These are phyloP conservation scores for Parsonsia alboflavescens DNA, from an alignment of 257 asterid genomes.

Conservation along the genomic window DNA sequence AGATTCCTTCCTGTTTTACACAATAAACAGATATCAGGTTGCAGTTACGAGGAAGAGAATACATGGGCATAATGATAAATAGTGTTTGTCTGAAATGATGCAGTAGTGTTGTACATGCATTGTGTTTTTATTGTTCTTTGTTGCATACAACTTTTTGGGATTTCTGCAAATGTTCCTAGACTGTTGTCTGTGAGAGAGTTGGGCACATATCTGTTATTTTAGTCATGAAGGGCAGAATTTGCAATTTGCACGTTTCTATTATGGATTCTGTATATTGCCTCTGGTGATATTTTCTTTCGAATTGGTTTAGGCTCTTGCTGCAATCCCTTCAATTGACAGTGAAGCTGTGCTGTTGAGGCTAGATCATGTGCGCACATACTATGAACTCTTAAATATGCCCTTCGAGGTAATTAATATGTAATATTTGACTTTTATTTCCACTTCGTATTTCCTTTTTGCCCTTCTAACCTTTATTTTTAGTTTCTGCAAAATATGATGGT, in stretches of 20 bases:
- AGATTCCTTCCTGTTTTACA: conserved; percentile 6
- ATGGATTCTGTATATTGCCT: neutral
- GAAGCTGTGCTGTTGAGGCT: conserved; percentile 76
- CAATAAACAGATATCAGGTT: neutral
- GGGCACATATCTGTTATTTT: neutral
- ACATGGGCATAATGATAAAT: neutral
- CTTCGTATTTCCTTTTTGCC: neutral
- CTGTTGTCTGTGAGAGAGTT: neutral
- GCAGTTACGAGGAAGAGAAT: neutral
- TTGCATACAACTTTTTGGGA: neutral
- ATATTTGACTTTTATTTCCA: conserved; percentile 6
- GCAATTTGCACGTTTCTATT: too few species aligned
- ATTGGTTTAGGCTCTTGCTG: conserved; percentile 74
- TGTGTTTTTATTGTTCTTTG: neutral
- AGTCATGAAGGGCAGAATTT: neutral
- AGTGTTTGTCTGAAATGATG: neutral
- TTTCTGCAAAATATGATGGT: neutral
- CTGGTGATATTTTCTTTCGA: conserved; percentile 23
- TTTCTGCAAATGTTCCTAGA: neutral
- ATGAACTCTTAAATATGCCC: conserved; percentile 92
- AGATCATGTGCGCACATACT: conserved; percentile 86
- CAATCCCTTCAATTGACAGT: conserved; percentile 77
- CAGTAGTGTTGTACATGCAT: neutral
- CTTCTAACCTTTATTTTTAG: neutral
- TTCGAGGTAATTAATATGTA: conserved; percentile 63